Conservation (phyloP, 177 flowering plant species). For the Vitis hybrid region DNA sequence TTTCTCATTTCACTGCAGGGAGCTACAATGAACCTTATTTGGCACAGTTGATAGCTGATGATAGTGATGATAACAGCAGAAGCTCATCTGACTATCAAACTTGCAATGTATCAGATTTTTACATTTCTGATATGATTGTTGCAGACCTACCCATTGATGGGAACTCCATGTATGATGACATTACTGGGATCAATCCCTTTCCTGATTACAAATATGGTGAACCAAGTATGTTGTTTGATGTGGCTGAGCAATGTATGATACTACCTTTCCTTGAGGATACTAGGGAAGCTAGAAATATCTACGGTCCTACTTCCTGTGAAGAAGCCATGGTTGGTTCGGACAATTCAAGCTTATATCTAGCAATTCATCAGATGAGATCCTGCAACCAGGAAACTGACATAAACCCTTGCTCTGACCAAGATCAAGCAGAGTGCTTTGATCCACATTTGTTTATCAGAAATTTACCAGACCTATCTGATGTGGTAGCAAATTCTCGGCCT, state of each 20-base stretch:
- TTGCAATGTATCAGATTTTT: slow-evolving; percentile 66
- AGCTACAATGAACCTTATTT: slow-evolving; percentile 27
- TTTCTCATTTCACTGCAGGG: slow-evolving; percentile 25
- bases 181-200: slow-evolving; percentile 24
- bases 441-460: slow-evolving; percentile 60
- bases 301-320: slow-evolving; percentile 30
- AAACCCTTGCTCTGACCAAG: slow-evolving; percentile 28
- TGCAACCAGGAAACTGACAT: slow-evolving; percentile 39
- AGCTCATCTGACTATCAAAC: slow-evolving; percentile 46
- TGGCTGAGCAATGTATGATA: slow-evolving; percentile 57
- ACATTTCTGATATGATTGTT: slow-evolving; percentile 63
- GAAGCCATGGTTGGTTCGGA: slow-evolving; percentile 34
- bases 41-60: slow-evolving; percentile 39
- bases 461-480: slow-evolving; percentile 64
- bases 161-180: slow-evolving; percentile 27
- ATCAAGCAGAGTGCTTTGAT: slow-evolving; percentile 60
- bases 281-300: slow-evolving; percentile 28
- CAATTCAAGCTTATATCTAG: slow-evolving; percentile 50
- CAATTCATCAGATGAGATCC: slow-evolving; percentile 54
- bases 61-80: slow-evolving; percentile 48
- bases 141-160: slow-evolving; percentile 45
- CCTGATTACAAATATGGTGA: slow-evolving; percentile 47
- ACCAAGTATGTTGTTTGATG: slow-evolving; percentile 50
- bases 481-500: slow-evolving; percentile 39
- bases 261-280: slow-evolving; percentile 66